phyloP scores from a whole-genome alignment of 176 grass and related monocot species.

The Dactylis glomerata region DNA sequence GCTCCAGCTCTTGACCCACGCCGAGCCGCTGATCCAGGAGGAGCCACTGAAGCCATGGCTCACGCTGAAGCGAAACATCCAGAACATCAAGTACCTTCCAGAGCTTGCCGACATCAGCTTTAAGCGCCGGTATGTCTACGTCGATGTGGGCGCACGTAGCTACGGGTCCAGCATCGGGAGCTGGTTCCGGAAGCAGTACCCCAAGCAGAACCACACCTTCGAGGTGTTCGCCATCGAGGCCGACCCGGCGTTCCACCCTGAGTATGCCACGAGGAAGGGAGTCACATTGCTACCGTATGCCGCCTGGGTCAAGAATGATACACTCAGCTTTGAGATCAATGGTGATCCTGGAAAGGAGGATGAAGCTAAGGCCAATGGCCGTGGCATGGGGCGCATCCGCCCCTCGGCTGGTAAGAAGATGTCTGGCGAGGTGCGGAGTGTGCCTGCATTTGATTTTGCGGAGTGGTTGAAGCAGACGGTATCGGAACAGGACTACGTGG shows the following conservation, averaged over 20 bases:
- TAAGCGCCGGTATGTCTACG: conserved; percentile 58
- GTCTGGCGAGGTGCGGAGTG: conserved; percentile 31
- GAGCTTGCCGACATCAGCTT: conserved; percentile 62
- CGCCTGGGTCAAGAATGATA: conserved; percentile 72
- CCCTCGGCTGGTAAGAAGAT: conserved; percentile 24
- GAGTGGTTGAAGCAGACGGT: conserved; percentile 60
- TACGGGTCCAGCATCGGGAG: conserved; percentile 75
- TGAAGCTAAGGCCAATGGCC: conserved; percentile 26
- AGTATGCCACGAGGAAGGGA: conserved; percentile 65
- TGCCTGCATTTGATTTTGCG: conserved; percentile 70
- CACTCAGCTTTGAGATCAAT: conserved; percentile 71
- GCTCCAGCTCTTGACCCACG: conserved; percentile 46
- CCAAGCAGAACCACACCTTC: conserved; percentile 82
- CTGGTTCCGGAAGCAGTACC: conserved; percentile 85
- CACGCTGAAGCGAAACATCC: conserved; percentile 62
- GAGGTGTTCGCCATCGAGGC: conserved; percentile 76
- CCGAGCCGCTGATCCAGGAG: conserved; percentile 63
- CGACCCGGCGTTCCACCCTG: conserved; percentile 56
- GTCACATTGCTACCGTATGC: conserved; percentile 68
- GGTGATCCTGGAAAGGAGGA: conserved; percentile 52
- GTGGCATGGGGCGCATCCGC: conserved; percentile 68
- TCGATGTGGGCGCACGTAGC: conserved; percentile 65
- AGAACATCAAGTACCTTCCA: conserved; percentile 72
- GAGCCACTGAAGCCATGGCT: conserved; percentile 83
- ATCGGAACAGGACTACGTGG: conserved; percentile 65